Evolutionary conservation across 176 grass and related monocot species (phyloP), one percentile per base, ranked within the genome.

Genomic region (Oryza punctata): DNA sequence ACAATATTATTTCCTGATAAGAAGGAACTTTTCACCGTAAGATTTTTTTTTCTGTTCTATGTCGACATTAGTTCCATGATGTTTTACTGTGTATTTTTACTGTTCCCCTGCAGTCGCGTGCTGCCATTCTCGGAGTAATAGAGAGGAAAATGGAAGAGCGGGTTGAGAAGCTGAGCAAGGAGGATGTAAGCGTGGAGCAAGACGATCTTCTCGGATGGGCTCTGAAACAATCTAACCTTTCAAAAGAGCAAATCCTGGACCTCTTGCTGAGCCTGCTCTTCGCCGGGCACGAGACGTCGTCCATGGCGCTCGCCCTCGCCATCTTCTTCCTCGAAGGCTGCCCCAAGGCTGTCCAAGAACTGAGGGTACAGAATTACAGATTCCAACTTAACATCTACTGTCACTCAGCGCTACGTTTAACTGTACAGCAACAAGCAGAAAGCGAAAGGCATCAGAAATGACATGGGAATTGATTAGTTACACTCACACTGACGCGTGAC

Each of bases 121-220:
- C 89, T 35, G 76, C 74, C 18, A 99, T 99, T 38, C 91, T 99
- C n/a, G 84, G 83, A 81, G 91, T 87, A 50, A 99, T 99, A 57
- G 93, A 99, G 82, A 85, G 67, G 79, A 92, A 90, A 74, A 99
- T 95, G 96, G 89, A 99, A 12, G 82, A 92, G 10, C 85, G 93
- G 46, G 70, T 90, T 19, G 10, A 79, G 70, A 86, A 84, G 65
- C 85, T 74, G 85, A 69, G 65, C 26, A 79, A 83, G 71, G 82
- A 87, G 46, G 69, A 76, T 18, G 46, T 46, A 5, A 86, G 75
- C 26, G 60, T 76, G 5, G 89, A 96, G 35, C 91, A 95, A 75
- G 93, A 95, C n/a, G 96, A 98, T 75, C 93, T 98, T 74, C 91
- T 98, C 10, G 91, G 91, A 75, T 98, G 93, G 93, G 86, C 91